Base-by-base conservation (phyloP, 1,284 basidiomycete species). In the Termitomyces sp. region DNA sequence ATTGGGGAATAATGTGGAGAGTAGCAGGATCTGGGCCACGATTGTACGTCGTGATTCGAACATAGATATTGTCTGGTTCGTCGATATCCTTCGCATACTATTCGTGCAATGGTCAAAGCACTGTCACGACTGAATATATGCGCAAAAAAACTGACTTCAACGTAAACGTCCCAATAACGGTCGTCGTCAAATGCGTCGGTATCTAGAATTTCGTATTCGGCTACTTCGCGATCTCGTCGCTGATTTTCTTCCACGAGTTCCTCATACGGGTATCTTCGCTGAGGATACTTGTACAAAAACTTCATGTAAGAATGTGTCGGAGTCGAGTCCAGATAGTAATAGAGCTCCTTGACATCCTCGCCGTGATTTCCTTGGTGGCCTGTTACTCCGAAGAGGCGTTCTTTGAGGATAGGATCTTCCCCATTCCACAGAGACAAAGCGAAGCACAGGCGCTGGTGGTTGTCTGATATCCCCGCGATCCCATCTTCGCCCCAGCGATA, bases 251-350 rank as follows among this genome's bases (percentile, higher is more conserved):
- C 75, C 13, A 95, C 89, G 52, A 99, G 83, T 62, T 97, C 82
- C 68, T 98, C 93, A 73, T 99, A 99, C 0, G 96, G 96, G 73
- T 83, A 99, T 44, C 81, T 78, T 61, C 84, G 78, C 71, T 99
- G 96, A 13, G 96, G 95, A 66, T 98, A 98, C 72, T 98, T 98
- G 85, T 98, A 98, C 57, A 98, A 76, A 73, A 90, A 96, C 73
- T 98, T 99, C 96, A 98, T 98, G 81, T 98, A 99, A 31, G 93
- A 96, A 70, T 99, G 96, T 1, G 95, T 98, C 19, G 96, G 96
- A 0, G 96, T 97, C 51, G 92, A 97, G 73, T 98, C 96, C 62
- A 99, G 84, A 72, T 99, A 98, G 70, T 95, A 99, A 73, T 98
- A 98, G 30, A 98, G 77, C 68, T 99, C 96, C 74, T 98, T 98